Percentiles rank a stretch among this genome's conserved stretches.
Evolutionary conservation across 805 yeast species (phyloP).

Genomic region (Millerozyma miso): DNA sequence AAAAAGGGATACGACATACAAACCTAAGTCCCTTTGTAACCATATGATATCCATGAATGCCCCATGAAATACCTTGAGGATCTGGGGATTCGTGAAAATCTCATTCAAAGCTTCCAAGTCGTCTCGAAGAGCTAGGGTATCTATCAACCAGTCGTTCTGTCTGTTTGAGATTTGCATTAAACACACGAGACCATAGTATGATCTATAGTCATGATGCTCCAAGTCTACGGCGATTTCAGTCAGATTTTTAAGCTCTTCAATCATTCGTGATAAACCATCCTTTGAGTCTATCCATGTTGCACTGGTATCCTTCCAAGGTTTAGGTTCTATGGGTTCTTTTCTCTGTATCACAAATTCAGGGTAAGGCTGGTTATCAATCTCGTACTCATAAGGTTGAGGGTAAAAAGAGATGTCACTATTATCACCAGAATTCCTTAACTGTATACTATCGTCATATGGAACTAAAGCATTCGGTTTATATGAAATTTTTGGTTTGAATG

Average conservation of each 20-base stretch:
- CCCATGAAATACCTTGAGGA: conserved; percentile 91
- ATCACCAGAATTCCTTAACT: conserved; percentile 41
- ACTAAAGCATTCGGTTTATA: conserved; percentile 67
- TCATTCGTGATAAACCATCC: conserved; percentile 50
- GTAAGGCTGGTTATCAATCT: conserved; percentile 66
- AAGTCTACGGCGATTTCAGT: conserved; percentile 85
- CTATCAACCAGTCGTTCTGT: conserved; percentile 81
- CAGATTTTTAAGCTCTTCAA: conserved; percentile 45
- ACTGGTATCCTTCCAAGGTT: conserved; percentile 60
- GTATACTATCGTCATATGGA: conserved; percentile 50
- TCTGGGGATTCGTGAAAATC: conserved; percentile 75
- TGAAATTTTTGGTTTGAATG: conserved; percentile 72
- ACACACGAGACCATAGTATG: conserved; percentile 87
- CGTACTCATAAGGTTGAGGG: conserved; percentile 72
- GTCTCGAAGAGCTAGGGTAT: conserved; percentile 74
- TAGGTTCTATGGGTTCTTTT: conserved; percentile 44
- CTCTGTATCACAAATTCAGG: conserved; percentile 49
- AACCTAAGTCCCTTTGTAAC: conserved; percentile 93
- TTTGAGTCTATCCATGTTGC: conserved; percentile 71
- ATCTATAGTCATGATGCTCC: conserved; percentile 91
- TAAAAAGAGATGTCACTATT: conserved; percentile 41
- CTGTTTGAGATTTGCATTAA: conserved; percentile 88
- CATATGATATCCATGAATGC: conserved; percentile 95
- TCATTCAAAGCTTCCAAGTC: conserved; percentile 63
- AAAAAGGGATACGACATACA: conserved; percentile 82